A percentile compares a stretch with the other conserved stretches of the same genome.
Conservation (phyloP, 2,329 filamentous ascomycete genomes). For the Dactylonectria estremocensis region DNA sequence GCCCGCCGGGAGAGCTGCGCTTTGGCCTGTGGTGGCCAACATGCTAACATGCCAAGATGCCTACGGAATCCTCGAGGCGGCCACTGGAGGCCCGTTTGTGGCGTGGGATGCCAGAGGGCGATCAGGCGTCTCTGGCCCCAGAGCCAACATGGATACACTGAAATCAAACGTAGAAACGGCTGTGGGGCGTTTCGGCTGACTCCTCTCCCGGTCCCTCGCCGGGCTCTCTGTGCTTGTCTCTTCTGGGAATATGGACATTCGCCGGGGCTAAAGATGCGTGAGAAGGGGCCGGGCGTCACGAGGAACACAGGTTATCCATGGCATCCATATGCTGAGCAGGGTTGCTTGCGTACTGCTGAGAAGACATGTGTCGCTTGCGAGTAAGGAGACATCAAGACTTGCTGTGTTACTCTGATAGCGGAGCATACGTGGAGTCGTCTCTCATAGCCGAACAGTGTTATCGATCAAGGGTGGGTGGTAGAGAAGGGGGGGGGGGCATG, state of each 20-base stretch:
- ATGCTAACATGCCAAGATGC: slow-evolving; percentile 7
- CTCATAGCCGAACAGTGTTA: not conserved
- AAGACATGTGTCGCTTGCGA: slow-evolving; percentile 2
- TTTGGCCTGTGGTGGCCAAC: slow-evolving; percentile 29
- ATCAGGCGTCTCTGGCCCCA: not conserved
- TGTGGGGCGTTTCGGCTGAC: not conserved
- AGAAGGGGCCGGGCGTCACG: slow-evolving; percentile 19
- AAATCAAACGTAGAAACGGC: not conserved
- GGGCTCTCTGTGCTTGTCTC: not conserved
- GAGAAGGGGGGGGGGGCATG: not conserved
- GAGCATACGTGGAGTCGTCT: not conserved
- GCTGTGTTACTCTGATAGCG: not conserved
- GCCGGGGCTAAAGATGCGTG: slow-evolving; percentile 29
- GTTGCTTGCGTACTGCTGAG: slow-evolving; percentile 35
- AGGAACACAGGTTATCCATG: slow-evolving; percentile 35
- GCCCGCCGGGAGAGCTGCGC: slow-evolving; percentile 35
- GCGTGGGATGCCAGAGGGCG: slow-evolving; percentile 14
- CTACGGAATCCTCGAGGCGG: not conserved
- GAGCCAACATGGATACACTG: not conserved
- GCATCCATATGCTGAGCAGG: slow-evolving; percentile 15
- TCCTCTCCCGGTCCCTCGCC: not conserved
- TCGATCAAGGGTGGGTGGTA: not conserved
- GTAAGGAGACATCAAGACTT: slow-evolving; percentile 19
- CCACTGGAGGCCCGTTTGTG: slow-evolving; percentile 11
- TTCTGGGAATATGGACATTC: slow-evolving; percentile 34